Base-by-base conservation (phyloP, 2,329 filamentous ascomycete species). In the Trichoderma cornu-damae region DNA sequence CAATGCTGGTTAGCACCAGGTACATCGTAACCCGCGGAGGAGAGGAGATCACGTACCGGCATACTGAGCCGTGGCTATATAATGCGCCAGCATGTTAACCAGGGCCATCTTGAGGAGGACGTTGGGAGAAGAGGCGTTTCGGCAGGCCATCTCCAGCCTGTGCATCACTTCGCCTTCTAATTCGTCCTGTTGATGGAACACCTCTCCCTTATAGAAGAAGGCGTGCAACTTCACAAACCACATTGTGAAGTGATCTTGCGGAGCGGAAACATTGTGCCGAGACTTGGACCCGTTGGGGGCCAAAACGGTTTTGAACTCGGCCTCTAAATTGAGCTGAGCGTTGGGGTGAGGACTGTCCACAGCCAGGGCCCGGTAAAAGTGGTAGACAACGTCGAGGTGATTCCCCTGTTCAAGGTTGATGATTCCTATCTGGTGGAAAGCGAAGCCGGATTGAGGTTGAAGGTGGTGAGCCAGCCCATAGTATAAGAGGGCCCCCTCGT, bases 141-240 rank as follows among this genome's bases (percentile, higher is more conserved):
- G 90, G 26, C 94, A 76, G 28, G 89, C 83, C 63, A 88, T 81
- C 47, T 85, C 81, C 35, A 96, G 75, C 49, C 91, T 87, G 64
- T 87, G 86, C 60, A 96, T 77, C 11, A 97, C 88, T 69, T 96
- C 90, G 58, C 84, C 84, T 71, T 96, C 92, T 26, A 96, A 77
- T 68, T 96, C 91, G 54, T 87, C 82, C 62, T 91, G 88, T 8
- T 48, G 43, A 20, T 54, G 57, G 65, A 94, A 92, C 43, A 85
- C 80, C 59, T 87, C 79, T 30, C 90, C 91, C 60, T 86, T 86
- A 72, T 88, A 93, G 70, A 89, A 93, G 67, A 87, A 85, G 47
- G 90, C 90, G 69, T 96, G 93, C 42, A 96, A 80, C 64, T 88
- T 86, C 59, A 93, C 82, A 66, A 96, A 96, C 87, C 91, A 94